Evolutionary conservation across 1,139 yeast species (phyloP).

Genomic region (Geotrichum australiense): DNA sequence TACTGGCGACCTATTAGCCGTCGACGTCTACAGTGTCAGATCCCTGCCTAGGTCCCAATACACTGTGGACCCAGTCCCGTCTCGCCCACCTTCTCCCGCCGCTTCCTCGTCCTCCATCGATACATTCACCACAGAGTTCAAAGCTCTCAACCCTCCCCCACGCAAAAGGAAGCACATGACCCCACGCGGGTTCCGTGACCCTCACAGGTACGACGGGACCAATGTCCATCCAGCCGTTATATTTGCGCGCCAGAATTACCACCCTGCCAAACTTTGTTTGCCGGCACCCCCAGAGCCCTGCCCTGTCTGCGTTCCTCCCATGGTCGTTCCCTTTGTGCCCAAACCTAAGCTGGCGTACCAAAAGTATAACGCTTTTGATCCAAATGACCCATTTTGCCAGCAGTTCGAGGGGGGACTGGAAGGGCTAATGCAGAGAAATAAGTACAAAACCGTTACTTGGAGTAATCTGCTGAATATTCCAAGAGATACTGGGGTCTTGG

Average conservation of each 20-base stretch:
- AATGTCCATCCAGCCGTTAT: constrained; percentile 6
- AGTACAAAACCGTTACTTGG: constrained; percentile 9
- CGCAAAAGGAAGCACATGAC: not conserved
- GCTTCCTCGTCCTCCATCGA: not conserved
- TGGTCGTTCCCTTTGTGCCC: not conserved
- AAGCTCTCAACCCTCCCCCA: not conserved
- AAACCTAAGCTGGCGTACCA: constrained; percentile 2
- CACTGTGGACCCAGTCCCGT: not conserved
- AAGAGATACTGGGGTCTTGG: constrained; percentile 7
- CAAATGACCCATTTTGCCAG: constrained; percentile 9
- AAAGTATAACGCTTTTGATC: constrained; percentile 8
- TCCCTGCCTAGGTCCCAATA: too few species aligned
- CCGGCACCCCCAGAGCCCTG: constrained; percentile 12
- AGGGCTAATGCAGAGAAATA: constrained; percentile 7
- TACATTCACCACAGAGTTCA: constrained; percentile 4
- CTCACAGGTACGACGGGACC: constrained; percentile 10
- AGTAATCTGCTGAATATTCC: constrained; percentile 10
- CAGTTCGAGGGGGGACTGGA: constrained; percentile 8
- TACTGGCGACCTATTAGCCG: too few species aligned
- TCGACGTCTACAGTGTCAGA: too few species aligned
- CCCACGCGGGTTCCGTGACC: constrained; percentile 12
- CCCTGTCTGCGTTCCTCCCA: constrained; percentile 8
- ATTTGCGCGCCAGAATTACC: constrained; percentile 9
- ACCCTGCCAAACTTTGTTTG: constrained; percentile 9
- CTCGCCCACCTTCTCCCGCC: not conserved